Evolutionary conservation across 2,329 filamentous ascomycete species (phyloP).

Genomic region (Xylaria sp.): DNA sequence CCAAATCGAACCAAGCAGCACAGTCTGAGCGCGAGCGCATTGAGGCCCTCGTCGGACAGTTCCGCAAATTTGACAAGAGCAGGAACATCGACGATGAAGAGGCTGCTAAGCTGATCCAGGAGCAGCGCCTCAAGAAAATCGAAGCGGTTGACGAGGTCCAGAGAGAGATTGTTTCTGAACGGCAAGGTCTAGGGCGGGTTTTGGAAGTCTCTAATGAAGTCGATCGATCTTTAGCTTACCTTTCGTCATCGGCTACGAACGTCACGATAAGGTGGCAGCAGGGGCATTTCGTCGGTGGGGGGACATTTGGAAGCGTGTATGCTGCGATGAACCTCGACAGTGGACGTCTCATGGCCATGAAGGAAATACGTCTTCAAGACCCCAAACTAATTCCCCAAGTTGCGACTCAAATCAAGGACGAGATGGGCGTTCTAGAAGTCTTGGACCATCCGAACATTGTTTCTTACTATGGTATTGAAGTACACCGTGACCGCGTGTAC

Average conservation of each 20-base stretch:
- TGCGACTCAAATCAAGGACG: slow-evolving; percentile 90
- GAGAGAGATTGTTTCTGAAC: slow-evolving; percentile 80
- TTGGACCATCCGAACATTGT: slow-evolving; percentile 98
- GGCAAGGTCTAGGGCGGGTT: slow-evolving; percentile 86
- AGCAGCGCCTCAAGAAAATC: slow-evolving; percentile 76
- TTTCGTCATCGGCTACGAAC: slow-evolving; percentile 93
- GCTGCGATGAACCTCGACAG: slow-evolving; percentile 97
- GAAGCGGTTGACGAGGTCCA: slow-evolving; percentile 77
- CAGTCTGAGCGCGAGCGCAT: slow-evolving; percentile 90
- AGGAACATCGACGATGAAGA: slow-evolving; percentile 80
- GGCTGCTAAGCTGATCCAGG: slow-evolving; percentile 73
- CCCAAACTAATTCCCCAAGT: slow-evolving; percentile 95
- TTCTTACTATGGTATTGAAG: slow-evolving; percentile 96
- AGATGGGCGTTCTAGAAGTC: slow-evolving; percentile 95
- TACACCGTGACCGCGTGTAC: slow-evolving; percentile 98
- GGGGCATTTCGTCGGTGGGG: slow-evolving; percentile 96
- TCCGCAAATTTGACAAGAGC: slow-evolving; percentile 79
- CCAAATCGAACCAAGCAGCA: slow-evolving; percentile 88
- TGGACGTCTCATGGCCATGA: slow-evolving; percentile 96
- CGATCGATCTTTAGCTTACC: slow-evolving; percentile 89
- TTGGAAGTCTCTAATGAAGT: slow-evolving; percentile 95
- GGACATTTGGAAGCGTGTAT: slow-evolving; percentile 97
- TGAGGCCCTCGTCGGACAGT: slow-evolving; percentile 78
- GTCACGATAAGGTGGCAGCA: slow-evolving; percentile 97
- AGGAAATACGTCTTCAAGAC: slow-evolving; percentile 96